Evolutionary conservation across 2,329 filamentous ascomycete genomes (phyloP).

Genomic region (Hymenoscyphus albidus): DNA sequence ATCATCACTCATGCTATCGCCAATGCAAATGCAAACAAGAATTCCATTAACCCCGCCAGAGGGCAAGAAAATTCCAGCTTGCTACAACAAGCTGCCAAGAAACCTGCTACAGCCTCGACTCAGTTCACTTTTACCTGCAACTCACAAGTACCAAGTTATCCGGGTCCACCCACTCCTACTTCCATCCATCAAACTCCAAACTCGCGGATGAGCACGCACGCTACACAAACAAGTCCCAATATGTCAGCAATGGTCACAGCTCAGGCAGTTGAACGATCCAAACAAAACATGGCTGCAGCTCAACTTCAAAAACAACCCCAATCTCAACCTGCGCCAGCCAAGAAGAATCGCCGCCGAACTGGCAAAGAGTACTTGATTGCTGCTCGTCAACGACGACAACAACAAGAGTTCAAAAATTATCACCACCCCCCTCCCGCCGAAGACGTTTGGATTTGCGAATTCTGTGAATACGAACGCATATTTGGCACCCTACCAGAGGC

Average conservation of each 20-base stretch:
- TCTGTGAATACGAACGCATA: slow-evolving; percentile 96
- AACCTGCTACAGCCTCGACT: slow-evolving; percentile 65
- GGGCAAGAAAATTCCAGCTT: slow-evolving; percentile 78
- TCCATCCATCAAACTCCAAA: slow-evolving; percentile 27
- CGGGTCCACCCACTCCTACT: slow-evolving; percentile 42
- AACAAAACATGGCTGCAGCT: slow-evolving; percentile 25
- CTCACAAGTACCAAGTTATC: slow-evolving; percentile 79
- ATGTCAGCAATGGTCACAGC: slow-evolving; percentile 18
- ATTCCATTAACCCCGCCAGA: slow-evolving; percentile 52
- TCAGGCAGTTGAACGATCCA: slow-evolving; percentile 26
- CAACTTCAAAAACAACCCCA: slow-evolving; percentile 40
- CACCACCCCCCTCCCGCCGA: slow-evolving; percentile 66
- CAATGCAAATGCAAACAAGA: slow-evolving; percentile 78
- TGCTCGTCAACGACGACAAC: slow-evolving; percentile 71
- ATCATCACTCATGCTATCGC: slow-evolving; percentile 93
- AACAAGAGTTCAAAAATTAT: slow-evolving; percentile 73
- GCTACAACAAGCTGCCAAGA: slow-evolving; percentile 61
- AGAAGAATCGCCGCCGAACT: slow-evolving; percentile 62
- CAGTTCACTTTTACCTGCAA: slow-evolving; percentile 98
- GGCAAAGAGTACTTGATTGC: slow-evolving; percentile 70
- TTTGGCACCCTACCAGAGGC: slow-evolving; percentile 84
- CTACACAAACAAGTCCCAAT: slow-evolving; percentile 35
- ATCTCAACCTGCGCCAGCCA: slow-evolving; percentile 40
- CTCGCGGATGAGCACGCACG: slow-evolving; percentile 31
- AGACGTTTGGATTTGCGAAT: slow-evolving; percentile 93